Conservation (phyloP, 108 stramenopile species). For the Pseudonitzschia delicatissima region DNA sequence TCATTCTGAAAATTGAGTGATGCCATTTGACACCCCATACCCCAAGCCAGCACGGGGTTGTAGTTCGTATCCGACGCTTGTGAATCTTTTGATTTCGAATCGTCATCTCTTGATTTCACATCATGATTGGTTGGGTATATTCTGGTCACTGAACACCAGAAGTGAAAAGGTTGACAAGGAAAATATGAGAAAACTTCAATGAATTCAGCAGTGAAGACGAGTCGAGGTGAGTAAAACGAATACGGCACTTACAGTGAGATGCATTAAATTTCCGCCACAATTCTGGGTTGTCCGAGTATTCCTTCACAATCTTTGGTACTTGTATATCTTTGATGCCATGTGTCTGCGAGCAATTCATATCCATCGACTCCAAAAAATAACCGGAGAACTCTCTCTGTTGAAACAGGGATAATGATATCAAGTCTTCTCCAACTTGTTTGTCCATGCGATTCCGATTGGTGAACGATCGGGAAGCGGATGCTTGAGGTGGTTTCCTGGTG, state of each 20-base stretch:
- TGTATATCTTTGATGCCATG: not conserved
- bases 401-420: not conserved
- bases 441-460: too few relatives aligned
- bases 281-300: not conserved
- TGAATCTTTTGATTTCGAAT: not conserved
- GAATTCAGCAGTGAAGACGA: not conserved
- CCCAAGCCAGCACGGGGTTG: slow-evolving; percentile 85
- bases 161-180: not conserved
- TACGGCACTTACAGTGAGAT: not conserved
- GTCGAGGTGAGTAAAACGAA: not conserved
- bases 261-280: slow-evolving; percentile 3
- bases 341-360: not conserved
- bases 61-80: slow-evolving; percentile 50
- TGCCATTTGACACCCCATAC: slow-evolving; percentile 84
- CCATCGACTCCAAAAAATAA: slow-evolving; percentile 1
- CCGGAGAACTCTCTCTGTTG: not conserved
- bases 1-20: slow-evolving; percentile 90
- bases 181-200: not conserved
- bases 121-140: not conserved
- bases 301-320: not conserved
- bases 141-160: not conserved
- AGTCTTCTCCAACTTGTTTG: not conserved
- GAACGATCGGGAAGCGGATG: too few relatives aligned
- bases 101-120: too few relatives aligned
- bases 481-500: too few relatives aligned